A percentile compares a stretch with the other conserved stretches of the same genome.
These are phyloP conservation scores for Phoma sp. DNA, from an alignment of 2,329 filamentous ascomycete species.

Conservation along the genomic window DNA sequence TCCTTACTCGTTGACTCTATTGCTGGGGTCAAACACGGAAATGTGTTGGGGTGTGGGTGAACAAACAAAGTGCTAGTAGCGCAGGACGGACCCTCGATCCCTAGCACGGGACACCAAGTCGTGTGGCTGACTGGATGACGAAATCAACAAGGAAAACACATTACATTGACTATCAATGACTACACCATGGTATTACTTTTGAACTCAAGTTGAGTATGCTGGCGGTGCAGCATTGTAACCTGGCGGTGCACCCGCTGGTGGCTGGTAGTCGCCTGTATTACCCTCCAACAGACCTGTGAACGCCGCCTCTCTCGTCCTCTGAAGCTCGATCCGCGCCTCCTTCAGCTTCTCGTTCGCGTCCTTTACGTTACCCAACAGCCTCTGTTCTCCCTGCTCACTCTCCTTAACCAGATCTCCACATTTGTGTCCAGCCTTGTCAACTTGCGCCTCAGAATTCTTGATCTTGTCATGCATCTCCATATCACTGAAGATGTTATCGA, in stretches of 20 bases:
- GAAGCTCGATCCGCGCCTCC: conserved; percentile 47
- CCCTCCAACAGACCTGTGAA: conserved; percentile 45
- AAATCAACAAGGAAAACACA: too few relatives aligned
- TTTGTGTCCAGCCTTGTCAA: conserved; percentile 26
- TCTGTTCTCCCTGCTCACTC: conserved; percentile 39
- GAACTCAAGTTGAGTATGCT: conserved; percentile 2
- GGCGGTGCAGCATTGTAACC: conserved; percentile 10
- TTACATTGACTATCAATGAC: too few relatives aligned
- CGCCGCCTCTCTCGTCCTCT: conserved; percentile 54
- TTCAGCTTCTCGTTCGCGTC: conserved; percentile 42
- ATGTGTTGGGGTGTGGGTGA: too few relatives aligned
- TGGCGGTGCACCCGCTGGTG: conserved; percentile 2
- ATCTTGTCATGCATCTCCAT: conserved; percentile 61
- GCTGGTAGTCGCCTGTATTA: conserved; percentile 2
- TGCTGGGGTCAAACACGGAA: background rate
- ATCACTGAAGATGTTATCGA: conserved; percentile 62
- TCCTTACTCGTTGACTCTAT: background rate
- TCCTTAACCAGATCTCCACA: conserved; percentile 45
- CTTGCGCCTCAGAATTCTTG: conserved; percentile 50
- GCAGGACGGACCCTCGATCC: too few relatives aligned
- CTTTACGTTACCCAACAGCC: conserved; percentile 30
- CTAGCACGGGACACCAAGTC: too few relatives aligned
- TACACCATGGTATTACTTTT: background rate
- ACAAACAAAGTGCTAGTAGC: too few relatives aligned
- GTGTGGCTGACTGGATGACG: too few relatives aligned